These are phyloP conservation scores for Aspergillus sp. DNA, from an alignment of 2,329 filamentous ascomycete species.

Conservation along the genomic window DNA sequence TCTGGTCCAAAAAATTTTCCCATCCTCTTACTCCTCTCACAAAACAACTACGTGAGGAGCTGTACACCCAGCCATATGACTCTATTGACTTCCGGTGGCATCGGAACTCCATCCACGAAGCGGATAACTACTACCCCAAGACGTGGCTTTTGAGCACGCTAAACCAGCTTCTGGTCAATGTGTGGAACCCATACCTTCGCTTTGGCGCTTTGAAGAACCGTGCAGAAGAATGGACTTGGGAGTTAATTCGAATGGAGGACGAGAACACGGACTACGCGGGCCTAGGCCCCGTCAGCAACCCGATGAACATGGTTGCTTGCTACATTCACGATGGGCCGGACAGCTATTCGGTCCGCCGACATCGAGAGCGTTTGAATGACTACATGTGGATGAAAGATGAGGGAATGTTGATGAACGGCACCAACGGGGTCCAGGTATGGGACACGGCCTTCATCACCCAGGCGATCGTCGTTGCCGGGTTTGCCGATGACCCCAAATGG, in stretches of 20 bases:
- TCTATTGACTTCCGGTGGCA: slow-evolving; percentile 67
- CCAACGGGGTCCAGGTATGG: slow-evolving; percentile 97
- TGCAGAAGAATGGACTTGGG: slow-evolving; percentile 72
- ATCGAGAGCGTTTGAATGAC: slow-evolving; percentile 73
- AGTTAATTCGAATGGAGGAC: slow-evolving; percentile 82
- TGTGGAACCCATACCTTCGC: slow-evolving; percentile 74
- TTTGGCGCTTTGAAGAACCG: slow-evolving; percentile 54
- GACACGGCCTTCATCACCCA: slow-evolving; percentile 89
- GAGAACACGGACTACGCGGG: slow-evolving; percentile 81
- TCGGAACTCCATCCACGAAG: slow-evolving; percentile 69
- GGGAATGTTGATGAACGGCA: slow-evolving; percentile 90
- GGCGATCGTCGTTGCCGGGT: slow-evolving; percentile 65
- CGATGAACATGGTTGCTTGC: slow-evolving; percentile 82
- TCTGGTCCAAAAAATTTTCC: slow-evolving; percentile 76
- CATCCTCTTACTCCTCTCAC: slow-evolving; percentile 68
- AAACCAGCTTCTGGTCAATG: slow-evolving; percentile 68
- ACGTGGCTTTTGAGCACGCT: slow-evolving; percentile 67
- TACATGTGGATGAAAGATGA: slow-evolving; percentile 87
- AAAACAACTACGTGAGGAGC: slow-evolving; percentile 63
- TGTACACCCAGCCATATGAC: slow-evolving; percentile 71
- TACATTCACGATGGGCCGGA: slow-evolving; percentile 77
- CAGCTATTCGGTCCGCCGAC: slow-evolving; percentile 59
- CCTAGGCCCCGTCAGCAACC: slow-evolving; percentile 78
- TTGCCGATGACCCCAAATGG: slow-evolving; percentile 69
- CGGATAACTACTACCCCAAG: slow-evolving; percentile 91